A percentile compares a stretch with the other conserved stretches of the same genome.
Conservation (phyloP, 352 stramenopile species). For the Achlya hypogyna region DNA sequence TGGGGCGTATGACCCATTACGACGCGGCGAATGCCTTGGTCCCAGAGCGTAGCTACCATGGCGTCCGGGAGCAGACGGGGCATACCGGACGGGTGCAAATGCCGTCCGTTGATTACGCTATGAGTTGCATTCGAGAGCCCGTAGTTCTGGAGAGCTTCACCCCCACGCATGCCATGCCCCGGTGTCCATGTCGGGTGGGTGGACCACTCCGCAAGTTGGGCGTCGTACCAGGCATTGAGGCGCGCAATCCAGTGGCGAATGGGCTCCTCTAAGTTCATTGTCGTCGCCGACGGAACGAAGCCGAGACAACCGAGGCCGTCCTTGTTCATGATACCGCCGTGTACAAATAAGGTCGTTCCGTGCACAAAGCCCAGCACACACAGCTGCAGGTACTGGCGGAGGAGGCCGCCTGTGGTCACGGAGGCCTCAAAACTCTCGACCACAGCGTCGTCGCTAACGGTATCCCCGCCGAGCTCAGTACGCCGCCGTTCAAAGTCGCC, state of each 20-base stretch:
- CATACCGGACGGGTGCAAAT: conserved; percentile 72
- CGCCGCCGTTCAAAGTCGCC: conserved; percentile 85
- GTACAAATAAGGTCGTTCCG: conserved; percentile 88
- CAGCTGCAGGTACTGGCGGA: conserved; percentile 79
- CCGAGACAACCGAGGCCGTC: conserved; percentile 47
- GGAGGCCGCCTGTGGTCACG: conserved; percentile 54
- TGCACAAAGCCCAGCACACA: conserved; percentile 69
- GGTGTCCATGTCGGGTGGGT: conserved; percentile 62
- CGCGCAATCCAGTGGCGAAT: conserved; percentile 36
- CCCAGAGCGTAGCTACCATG: conserved; percentile 43
- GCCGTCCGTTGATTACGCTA: conserved; percentile 68
- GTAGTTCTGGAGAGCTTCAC: conserved; percentile 62
- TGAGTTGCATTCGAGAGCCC: conserved; percentile 43
- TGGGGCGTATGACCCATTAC: conserved; percentile 90
- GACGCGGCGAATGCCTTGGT: conserved; percentile 72
- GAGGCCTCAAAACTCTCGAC: conserved; percentile 69
- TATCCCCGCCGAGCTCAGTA: conserved; percentile 44
- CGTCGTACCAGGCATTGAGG: conserved; percentile 78
- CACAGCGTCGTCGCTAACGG: conserved; percentile 67
- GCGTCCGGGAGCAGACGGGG: conserved; percentile 33
- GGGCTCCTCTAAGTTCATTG: conserved; percentile 19
- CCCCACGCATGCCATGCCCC: conserved; percentile 43
- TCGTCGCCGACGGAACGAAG: conserved; percentile 46
- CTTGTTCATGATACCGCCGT: conserved; percentile 77
- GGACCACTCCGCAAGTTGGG: conserved; percentile 70